phyloP scores from a whole-genome alignment of 2,329 filamentous ascomycete species.

The Clarireedia monteithiana region DNA sequence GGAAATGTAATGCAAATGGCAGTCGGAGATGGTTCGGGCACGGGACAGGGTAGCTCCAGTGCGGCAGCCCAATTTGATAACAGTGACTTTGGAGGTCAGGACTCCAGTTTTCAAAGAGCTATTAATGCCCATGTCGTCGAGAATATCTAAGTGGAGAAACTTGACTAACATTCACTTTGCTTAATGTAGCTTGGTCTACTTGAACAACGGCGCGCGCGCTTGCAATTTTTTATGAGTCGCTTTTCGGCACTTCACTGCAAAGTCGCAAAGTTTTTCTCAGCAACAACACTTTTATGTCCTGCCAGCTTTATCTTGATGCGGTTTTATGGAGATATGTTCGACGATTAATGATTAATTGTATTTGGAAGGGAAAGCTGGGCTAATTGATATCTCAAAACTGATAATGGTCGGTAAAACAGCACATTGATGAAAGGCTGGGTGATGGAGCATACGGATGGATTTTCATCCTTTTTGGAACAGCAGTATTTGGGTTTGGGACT shows the following conservation, averaged over 20 bases:
- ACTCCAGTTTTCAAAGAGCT: slow-evolving; percentile 65
- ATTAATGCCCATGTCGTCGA: slow-evolving; percentile 78
- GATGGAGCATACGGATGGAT: background rate
- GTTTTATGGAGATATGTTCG: background rate
- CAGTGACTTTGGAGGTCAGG: slow-evolving; percentile 45
- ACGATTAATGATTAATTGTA: background rate
- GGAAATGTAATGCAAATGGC: slow-evolving; percentile 50
- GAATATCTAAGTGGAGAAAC: slow-evolving; percentile 56
- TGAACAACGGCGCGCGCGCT: background rate
- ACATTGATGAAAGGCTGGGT: background rate
- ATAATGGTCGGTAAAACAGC: background rate
- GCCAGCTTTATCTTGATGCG: background rate
- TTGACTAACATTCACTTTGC: slow-evolving; percentile 18
- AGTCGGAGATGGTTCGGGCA: slow-evolving; percentile 47
- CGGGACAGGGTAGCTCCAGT: slow-evolving; percentile 35
- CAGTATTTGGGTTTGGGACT: background rate
- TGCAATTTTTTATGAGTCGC: background rate
- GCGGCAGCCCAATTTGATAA: slow-evolving; percentile 31
- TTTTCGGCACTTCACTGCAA: background rate
- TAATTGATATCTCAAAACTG: background rate
- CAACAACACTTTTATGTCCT: background rate
- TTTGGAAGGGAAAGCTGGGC: background rate
- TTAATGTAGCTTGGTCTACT: slow-evolving; percentile 27
- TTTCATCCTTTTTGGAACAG: background rate
- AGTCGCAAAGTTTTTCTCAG: background rate